These are phyloP conservation scores for Deuterostichococcus epilithicus DNA, from an alignment of 139 green algal genomes.

Conservation along the genomic window DNA sequence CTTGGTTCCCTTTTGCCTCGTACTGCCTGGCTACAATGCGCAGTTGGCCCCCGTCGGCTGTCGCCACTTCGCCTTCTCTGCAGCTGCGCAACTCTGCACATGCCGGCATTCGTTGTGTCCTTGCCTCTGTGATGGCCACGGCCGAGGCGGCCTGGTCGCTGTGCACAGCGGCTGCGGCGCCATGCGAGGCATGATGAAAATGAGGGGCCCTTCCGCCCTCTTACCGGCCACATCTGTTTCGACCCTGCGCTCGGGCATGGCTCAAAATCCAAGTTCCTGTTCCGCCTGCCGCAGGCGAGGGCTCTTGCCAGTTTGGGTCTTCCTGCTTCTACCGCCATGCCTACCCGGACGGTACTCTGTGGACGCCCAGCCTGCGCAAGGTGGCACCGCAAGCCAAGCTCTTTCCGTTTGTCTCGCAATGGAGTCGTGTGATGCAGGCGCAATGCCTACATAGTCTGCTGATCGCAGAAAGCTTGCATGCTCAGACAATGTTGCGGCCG, in stretches of 20 bases:
- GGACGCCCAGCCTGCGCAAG: background rate
- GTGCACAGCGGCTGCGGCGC: too few species aligned
- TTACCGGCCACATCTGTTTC: background rate
- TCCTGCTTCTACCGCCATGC: slow-evolving; percentile 81
- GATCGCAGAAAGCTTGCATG: background rate
- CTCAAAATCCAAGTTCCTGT: background rate
- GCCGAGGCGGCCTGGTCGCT: background rate
- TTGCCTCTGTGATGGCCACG: background rate
- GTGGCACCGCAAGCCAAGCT: background rate
- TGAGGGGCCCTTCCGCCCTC: too few species aligned
- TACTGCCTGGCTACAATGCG: too few species aligned
- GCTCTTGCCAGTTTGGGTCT: slow-evolving; percentile 74
- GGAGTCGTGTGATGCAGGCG: background rate
- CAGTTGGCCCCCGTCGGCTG: too few species aligned
- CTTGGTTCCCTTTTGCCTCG: too few species aligned
- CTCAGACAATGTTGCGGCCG: background rate
- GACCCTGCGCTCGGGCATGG: too few species aligned
- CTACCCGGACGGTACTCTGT: slow-evolving; percentile 50
- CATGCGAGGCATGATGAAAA: too few species aligned
- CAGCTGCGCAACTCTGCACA: too few species aligned
- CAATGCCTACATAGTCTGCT: background rate
- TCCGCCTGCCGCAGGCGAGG: slow-evolving; percentile 17
- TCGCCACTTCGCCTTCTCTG: too few species aligned
- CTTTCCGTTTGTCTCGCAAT: background rate
- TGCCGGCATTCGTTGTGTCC: background rate